phyloP scores from a whole-genome alignment of 352 stramenopile genomes.

The Globisporangium solare region DNA sequence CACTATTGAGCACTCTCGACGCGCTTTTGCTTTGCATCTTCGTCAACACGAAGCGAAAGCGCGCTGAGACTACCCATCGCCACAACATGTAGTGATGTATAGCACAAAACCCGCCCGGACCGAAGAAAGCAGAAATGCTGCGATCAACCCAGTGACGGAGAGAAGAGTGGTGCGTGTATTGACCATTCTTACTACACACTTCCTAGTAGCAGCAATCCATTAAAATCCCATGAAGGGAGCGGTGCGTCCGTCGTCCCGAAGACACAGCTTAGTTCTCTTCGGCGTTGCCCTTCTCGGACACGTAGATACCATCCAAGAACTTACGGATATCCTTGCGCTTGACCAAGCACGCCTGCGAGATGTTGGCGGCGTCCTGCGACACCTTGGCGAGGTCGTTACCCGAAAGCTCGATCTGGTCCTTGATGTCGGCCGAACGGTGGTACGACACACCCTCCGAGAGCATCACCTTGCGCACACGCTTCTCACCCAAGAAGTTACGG shows the following conservation, averaged over 20 bases:
- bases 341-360: conserved; percentile 81
- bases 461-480: conserved; percentile 94
- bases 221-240: conserved; percentile 6
- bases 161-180: conserved; percentile 20
- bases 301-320: conserved; percentile 99
- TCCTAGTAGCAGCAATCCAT: conserved; percentile 28
- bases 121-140: conserved; percentile 79
- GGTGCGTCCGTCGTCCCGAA: neutral
- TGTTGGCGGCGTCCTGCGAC: conserved; percentile 88
- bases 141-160: conserved; percentile 89
- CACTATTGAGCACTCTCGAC: neutral
- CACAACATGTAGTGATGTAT: conserved; percentile 13
- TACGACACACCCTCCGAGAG: conserved; percentile 94
- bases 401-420: conserved; percentile 99
- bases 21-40: neutral
- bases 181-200: conserved; percentile 9
- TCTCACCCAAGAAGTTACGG: conserved; percentile 99
- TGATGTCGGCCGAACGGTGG: conserved; percentile 94
- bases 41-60: neutral
- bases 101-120: conserved; percentile 89
- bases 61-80: conserved; percentile 7
- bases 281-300: conserved; percentile 94
- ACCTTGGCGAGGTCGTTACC: conserved; percentile 98
- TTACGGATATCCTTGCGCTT: conserved; percentile 97
- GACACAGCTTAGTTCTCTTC: conserved; percentile 43